Evolutionary conservation across 2,329 filamentous ascomycete genomes (phyloP).

Genomic region (Lasiodiplodia sp.): DNA sequence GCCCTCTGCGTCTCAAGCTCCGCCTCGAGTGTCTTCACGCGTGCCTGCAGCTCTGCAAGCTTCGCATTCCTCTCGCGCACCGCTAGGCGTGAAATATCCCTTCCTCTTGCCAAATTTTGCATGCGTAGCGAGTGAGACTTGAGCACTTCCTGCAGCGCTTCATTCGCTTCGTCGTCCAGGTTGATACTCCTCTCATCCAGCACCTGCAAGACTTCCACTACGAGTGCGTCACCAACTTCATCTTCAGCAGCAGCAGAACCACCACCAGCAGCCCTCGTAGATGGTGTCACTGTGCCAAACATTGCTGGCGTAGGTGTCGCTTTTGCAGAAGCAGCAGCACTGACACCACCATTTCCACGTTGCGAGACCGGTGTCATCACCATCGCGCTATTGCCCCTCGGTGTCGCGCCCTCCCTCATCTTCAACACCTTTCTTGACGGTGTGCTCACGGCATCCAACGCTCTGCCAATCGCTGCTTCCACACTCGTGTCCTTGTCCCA

Average conservation of each 20-base stretch:
- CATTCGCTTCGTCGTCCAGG: conserved; percentile 33
- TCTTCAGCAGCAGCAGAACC: conserved; percentile 29
- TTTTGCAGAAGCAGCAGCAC: background rate
- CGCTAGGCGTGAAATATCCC: conserved; percentile 70
- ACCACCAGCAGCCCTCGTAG: background rate
- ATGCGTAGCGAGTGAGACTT: conserved; percentile 62
- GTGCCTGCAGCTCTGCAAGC: conserved; percentile 70
- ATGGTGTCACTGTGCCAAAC: conserved; percentile 33
- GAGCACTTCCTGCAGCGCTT: conserved; percentile 36
- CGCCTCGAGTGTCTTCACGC: conserved; percentile 65
- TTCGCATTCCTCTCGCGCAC: conserved; percentile 70
- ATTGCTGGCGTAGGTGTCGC: conserved; percentile 45
- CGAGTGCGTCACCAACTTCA: conserved; percentile 31
- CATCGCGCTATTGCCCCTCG: background rate
- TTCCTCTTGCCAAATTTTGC: conserved; percentile 68
- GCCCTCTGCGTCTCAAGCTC: conserved; percentile 62
- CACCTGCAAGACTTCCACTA: conserved; percentile 57
- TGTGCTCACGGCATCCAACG: conserved; percentile 21
- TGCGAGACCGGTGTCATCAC: conserved; percentile 25
- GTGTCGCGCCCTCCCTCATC: background rate
- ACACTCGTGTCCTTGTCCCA: conserved; percentile 28
- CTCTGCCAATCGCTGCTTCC: conserved; percentile 7
- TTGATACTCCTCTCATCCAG: conserved; percentile 56
- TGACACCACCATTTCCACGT: background rate
- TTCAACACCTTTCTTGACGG: conserved; percentile 45